Evolutionary conservation across 192 early-diverging fungal species (phyloP), one percentile per base, ranked within the genome.

Genomic region (Coemansia sp.): DNA sequence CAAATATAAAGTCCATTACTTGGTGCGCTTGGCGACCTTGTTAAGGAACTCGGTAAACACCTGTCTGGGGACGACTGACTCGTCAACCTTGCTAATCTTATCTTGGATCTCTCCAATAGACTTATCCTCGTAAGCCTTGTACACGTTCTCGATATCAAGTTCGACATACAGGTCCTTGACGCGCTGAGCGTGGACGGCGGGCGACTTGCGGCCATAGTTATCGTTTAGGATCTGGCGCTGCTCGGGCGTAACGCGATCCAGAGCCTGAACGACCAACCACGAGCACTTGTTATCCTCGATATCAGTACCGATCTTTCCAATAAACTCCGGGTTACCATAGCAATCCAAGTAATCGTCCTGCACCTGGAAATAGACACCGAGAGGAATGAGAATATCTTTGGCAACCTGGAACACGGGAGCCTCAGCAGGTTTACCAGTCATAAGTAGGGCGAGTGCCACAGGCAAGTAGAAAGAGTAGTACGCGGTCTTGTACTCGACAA

Each of bases 281-380:
- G 92, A 94, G 86, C 97, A 99, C 89, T 99, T 99, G 91, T 99
- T 99, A 84, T 98, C 97, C 86, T 98, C 92, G 61, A 99, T 99
- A 77, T 99, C 97, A 33, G 97, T 99, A 51, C 97, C 97, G 82
- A 99, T 95, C 89, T 99, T 99, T 75, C 97, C 97, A 84, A 98
- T 98, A 43, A 93, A 85, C 60, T 87, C 89, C 6, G 96, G 94
- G 40, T 86, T 88, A 69, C 93, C 97, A 71, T 90, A 99, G 87
- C 96, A 98, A 86, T 99, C 97, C 78, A 99, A 78, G 76, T 94
- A 99, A 77, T 99, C 97, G 78, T 99, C 97, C 86, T 99, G 97
- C 64, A 96, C 87, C 86, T 99, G 97, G 90, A 99, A 99, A 81
- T 99, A 99, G 84, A 96, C 94, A 41, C 97, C 97, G 36, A 99